phyloP scores from a whole-genome alignment of 1,284 basidiomycete genomes.

The Ustilago shanxiensis region DNA sequence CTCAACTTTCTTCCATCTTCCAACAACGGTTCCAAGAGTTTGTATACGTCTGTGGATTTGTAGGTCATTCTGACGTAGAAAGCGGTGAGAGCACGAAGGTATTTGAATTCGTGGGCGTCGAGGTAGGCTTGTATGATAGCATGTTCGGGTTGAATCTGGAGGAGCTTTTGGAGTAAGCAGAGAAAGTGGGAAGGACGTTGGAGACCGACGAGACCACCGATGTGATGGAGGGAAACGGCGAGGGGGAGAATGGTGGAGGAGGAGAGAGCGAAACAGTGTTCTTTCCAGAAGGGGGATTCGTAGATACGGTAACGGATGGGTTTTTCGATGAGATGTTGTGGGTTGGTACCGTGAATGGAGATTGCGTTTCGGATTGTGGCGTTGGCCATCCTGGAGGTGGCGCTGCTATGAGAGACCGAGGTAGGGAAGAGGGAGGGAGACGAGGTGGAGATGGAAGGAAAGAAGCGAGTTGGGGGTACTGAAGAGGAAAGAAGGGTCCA shows the following conservation, averaged over 20 bases:
- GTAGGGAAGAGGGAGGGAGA: not conserved
- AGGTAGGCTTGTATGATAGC: slow-evolving; percentile 96
- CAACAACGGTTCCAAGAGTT: slow-evolving; percentile 90
- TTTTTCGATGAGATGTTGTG: slow-evolving; percentile 92
- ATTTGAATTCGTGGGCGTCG: slow-evolving; percentile 94
- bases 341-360: slow-evolving; percentile 90
- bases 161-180: slow-evolving; percentile 91
- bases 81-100: slow-evolving; percentile 87
- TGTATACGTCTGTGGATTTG: slow-evolving; percentile 87
- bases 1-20: slow-evolving; percentile 94
- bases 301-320: slow-evolving; percentile 96
- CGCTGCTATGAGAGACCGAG: not conserved
- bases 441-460: too few species aligned
- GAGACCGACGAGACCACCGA: slow-evolving; percentile 79
- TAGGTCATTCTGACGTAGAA: slow-evolving; percentile 97
- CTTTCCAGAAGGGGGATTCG: slow-evolving; percentile 96
- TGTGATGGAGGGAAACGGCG: slow-evolving; percentile 82
- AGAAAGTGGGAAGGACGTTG: slow-evolving; percentile 73
- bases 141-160: slow-evolving; percentile 97
- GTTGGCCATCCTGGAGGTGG: slow-evolving; percentile 76
- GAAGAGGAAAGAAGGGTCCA: too few species aligned
- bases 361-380: slow-evolving; percentile 84
- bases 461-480: too few species aligned
- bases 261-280: slow-evolving; percentile 73
- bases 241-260: slow-evolving; percentile 94